Conservation (phyloP, 2,329 filamentous ascomycete species). For the Neofusicoccum ribis region DNA sequence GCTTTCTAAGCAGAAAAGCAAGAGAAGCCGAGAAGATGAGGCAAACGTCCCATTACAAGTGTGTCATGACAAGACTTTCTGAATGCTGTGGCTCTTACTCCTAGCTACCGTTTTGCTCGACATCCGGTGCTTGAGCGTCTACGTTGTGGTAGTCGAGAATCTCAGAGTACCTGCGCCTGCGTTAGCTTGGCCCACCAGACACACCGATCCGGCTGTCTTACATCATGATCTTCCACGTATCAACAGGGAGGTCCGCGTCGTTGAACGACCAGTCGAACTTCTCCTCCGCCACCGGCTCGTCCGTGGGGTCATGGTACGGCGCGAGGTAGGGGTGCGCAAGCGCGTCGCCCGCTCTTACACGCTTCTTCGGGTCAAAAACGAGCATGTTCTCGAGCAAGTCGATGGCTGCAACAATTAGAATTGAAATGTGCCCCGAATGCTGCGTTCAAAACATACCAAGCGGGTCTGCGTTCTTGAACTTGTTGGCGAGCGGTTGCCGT, state of each 20-base stretch:
- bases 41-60: background rate
- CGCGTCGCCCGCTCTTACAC: conserved; percentile 82
- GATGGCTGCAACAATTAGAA: conserved; percentile 60
- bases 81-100: background rate
- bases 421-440: background rate
- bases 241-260: conserved; percentile 92
- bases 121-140: conserved; percentile 49
- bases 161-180: conserved; percentile 79
- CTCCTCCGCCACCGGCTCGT: conserved; percentile 92
- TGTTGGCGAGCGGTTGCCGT: conserved; percentile 78
- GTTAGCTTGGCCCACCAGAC: background rate
- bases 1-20: conserved; percentile 16
- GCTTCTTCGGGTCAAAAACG: conserved; percentile 96
- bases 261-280: conserved; percentile 99
- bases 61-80: background rate
- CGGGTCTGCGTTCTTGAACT: conserved; percentile 94
- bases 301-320: conserved; percentile 95
- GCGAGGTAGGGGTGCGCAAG: conserved; percentile 90
- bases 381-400: conserved; percentile 96
- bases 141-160: conserved; percentile 99
- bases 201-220: conserved; percentile 43
- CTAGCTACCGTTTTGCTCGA: conserved; percentile 27
- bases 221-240: conserved; percentile 99
- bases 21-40: conserved; percentile 8
- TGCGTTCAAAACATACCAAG: conserved; percentile 58